Evolutionary conservation across 2,329 filamentous ascomycete genomes (phyloP).

Genomic region (Arthrobotrys conoides): DNA sequence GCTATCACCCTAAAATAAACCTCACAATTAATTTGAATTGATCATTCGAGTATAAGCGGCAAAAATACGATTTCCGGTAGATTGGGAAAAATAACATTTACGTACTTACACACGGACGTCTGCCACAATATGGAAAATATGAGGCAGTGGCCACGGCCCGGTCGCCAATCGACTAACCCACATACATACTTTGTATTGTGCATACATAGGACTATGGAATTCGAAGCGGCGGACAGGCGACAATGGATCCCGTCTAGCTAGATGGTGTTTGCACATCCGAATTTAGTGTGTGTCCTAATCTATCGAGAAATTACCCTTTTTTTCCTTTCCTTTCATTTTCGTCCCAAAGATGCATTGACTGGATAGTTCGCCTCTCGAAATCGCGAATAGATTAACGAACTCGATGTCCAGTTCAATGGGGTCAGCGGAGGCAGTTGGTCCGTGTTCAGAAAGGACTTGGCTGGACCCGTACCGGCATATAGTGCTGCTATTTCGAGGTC

Average conservation of each 20-base stretch:
- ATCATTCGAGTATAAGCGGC: not conserved
- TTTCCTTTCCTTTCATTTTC: slow-evolving; percentile 11
- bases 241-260: not conserved
- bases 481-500: slow-evolving; percentile 14
- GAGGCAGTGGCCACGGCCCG: slow-evolving; percentile 8
- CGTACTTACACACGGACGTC: not conserved
- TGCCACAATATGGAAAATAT: slow-evolving; percentile 27
- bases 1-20: slow-evolving; percentile 21
- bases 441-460: slow-evolving; percentile 16
- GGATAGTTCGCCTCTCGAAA: slow-evolving; percentile 20
- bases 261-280: not conserved
- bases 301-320: slow-evolving; percentile 15
- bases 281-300: slow-evolving; percentile 27
- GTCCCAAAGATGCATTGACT: slow-evolving; percentile 14
- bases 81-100: slow-evolving; percentile 23
- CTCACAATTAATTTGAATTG: not conserved
- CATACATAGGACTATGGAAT: not conserved
- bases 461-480: not conserved
- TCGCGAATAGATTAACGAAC: slow-evolving; percentile 26
- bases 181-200: not conserved
- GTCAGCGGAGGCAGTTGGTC: slow-evolving; percentile 25
- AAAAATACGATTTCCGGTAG: slow-evolving; percentile 26
- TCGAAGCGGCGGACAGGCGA: slow-evolving; percentile 5
- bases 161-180: slow-evolving; percentile 9
- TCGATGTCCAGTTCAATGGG: not conserved